Percentiles rank a stretch among this genome's conserved stretches.
These are phyloP conservation scores for Coemansia biformis DNA, from an alignment of 192 early-diverging fungal genomes.

Conservation along the genomic window DNA sequence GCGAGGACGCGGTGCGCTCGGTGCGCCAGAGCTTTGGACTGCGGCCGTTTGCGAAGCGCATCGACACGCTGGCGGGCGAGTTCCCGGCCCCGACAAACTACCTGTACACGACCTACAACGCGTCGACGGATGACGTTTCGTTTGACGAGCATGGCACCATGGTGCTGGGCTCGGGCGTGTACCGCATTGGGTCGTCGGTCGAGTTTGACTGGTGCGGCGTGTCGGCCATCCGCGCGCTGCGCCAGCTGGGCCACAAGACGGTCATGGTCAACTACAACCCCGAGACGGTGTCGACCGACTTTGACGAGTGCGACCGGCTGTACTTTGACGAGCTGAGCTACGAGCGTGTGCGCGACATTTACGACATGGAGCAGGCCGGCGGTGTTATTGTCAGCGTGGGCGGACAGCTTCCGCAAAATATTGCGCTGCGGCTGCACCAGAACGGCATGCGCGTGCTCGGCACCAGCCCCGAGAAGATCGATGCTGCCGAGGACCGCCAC, in stretches of 20 bases:
- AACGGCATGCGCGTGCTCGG: conserved; percentile 81
- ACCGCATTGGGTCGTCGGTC: conserved; percentile 95
- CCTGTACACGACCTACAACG: conserved; percentile 98
- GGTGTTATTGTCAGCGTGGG: conserved; percentile 91
- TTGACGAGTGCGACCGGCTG: conserved; percentile 96
- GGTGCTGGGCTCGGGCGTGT: conserved; percentile 96
- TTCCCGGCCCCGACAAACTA: conserved; percentile 97
- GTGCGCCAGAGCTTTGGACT: conserved; percentile 69
- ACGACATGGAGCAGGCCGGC: conserved; percentile 74
- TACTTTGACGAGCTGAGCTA: conserved; percentile 96
- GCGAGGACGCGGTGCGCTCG: conserved; percentile 67
- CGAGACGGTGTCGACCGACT: conserved; percentile 97
- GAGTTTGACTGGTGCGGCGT: conserved; percentile 96
- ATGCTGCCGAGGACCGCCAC: conserved; percentile 90
- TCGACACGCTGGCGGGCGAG: conserved; percentile 94
- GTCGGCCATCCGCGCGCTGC: conserved; percentile 75
- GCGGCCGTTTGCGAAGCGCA: conserved; percentile 86
- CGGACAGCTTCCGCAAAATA: conserved; percentile 95
- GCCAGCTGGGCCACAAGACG: conserved; percentile 72
- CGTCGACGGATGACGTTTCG: conserved; percentile 71
- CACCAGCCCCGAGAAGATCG: conserved; percentile 85
- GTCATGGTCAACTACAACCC: conserved; percentile 99
- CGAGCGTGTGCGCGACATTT: conserved; percentile 95
- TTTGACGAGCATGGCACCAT: conserved; percentile 89
- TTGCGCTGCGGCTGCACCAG: conserved; percentile 77